Evolutionary conservation across 2,329 filamentous ascomycete genomes (phyloP), one percentile per base, ranked within the genome.

Genomic region (Pseudohalonectria lignicola): DNA sequence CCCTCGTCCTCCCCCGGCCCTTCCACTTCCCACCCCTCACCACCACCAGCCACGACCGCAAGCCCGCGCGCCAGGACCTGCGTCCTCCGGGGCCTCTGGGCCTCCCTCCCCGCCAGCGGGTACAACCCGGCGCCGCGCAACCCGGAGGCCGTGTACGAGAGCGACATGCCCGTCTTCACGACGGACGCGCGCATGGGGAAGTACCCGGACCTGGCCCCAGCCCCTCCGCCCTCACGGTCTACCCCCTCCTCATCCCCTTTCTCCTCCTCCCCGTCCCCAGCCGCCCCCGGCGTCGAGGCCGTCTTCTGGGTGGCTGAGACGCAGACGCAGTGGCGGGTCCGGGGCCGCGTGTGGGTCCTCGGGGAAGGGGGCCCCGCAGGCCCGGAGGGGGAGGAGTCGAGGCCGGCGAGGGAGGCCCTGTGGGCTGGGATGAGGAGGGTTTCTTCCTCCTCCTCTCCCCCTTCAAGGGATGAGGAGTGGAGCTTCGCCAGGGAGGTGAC

Each of bases 121-220:
- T 76, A 79, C 56, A 90, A 92, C 58, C 63, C 74, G 25, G 82
- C 85, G 3, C 68, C 76, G 45, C 67, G 68, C 44, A 95, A 95
- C 56, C 79, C 83, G 4, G 30, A 10, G n/a, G 48, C 62, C 20
- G 35, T 59, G 1, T 94, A 75, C 53, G 79, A 83, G 51, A 86
- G 76, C 49, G 87, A 96, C 47, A 64, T 90, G 48, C 73, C 82
- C 3, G 81, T 82, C 1, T 80, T 95, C 52, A 94, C 90, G 1
- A 94, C 87, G 0, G 92, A 96, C 57, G 76, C 75, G 8, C 76
- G 90, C 33, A 94, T 93, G 86, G 72, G 79, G 42, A 96, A 96
- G 65, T 67, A 82, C 0, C 64, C 67, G 3, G 81, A 95, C 57
- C 59, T 96, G 4, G 74, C 79, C 44, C 63, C 61, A 9, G 29